Evolutionary conservation across 129 eudicot species (phyloP).

Genomic region (Apium graveolens): DNA sequence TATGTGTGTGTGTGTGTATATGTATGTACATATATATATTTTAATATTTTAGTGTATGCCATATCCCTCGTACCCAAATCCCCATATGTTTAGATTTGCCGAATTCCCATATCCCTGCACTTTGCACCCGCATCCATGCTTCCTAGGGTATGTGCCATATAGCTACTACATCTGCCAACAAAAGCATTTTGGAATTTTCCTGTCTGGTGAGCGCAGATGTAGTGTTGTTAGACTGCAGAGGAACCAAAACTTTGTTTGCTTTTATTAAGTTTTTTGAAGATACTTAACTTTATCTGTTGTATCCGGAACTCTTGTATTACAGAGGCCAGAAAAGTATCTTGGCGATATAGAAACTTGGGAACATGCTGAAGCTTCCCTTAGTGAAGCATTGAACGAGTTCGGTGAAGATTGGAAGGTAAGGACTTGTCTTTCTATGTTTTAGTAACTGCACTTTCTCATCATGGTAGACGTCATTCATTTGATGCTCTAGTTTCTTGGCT

Average conservation of each 20-base stretch:
- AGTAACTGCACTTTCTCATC: not conserved
- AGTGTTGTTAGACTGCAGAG: not conserved
- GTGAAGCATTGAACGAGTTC: conserved; percentile 74
- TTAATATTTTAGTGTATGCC: no score
- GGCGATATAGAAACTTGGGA: conserved; percentile 93
- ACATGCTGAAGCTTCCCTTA: conserved; percentile 82
- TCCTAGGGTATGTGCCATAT: no score
- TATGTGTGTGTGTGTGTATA: no score
- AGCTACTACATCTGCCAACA: not conserved
- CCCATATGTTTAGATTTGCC: no score
- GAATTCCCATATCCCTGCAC: no score
- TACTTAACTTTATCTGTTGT: not conserved
- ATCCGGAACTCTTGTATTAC: conserved; percentile 1
- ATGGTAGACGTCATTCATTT: not conserved
- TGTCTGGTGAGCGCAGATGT: not conserved
- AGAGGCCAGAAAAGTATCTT: conserved; percentile 98
- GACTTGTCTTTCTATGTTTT: not conserved
- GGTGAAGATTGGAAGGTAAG: conserved; percentile 86
- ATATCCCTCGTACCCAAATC: no score
- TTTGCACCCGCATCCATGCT: no score
- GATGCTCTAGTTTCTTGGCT: not conserved
- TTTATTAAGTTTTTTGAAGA: not conserved
- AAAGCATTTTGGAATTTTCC: not conserved
- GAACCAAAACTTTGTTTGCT: not conserved
- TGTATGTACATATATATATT: no score